Evolutionary conservation across 108 stramenopile genomes (phyloP), one percentile per base, ranked within the genome.

Genomic region (Nannochloropsis gaditana): DNA sequence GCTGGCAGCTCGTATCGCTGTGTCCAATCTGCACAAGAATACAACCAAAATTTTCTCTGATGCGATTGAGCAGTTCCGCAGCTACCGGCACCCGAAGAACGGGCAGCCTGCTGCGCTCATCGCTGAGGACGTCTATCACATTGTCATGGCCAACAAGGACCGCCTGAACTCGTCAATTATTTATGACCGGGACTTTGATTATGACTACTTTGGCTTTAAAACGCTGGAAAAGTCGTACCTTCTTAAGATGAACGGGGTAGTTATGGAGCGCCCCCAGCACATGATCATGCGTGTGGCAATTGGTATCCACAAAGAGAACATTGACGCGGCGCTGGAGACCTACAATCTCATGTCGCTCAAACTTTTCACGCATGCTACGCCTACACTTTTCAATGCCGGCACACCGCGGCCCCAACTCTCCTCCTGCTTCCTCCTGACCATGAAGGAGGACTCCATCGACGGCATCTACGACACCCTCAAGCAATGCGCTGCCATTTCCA

Each of bases 401-500:
- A 97, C 97, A 5, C 96, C 94, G 31, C 95, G 95, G 84, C 96
- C 98, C 42, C 98, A 99, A 85, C 84, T 99, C 59, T 94, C 94
- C 43, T 93, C 93, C 43, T 99, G 98, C 87, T 99, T 97, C 84
- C 87, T 99, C 84, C 90, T 99, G 3, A 94, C 94, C 86, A 96
- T 97, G 96, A 94, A 92, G 81, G 98, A 97, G 45, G 98, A 99
- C 92, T 94, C 94, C 79, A 97, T 99, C 87, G 84, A 90, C 87
- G 98, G 98, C 19, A 99, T 99, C 81, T 97, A 96, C 88, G 96
- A 97, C 92, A 97, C 97, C 19, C 89, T 99, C 73, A 96, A 96
- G 85, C 91, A 93, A 21, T 96, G 96, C 87, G 98, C 98, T 21
- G 92, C 92, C 50, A 97, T 97, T 86, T 96, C 95, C 88, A 86